Conservation (phyloP, 1,284 basidiomycete species). For the Ganoderma multipileum region DNA sequence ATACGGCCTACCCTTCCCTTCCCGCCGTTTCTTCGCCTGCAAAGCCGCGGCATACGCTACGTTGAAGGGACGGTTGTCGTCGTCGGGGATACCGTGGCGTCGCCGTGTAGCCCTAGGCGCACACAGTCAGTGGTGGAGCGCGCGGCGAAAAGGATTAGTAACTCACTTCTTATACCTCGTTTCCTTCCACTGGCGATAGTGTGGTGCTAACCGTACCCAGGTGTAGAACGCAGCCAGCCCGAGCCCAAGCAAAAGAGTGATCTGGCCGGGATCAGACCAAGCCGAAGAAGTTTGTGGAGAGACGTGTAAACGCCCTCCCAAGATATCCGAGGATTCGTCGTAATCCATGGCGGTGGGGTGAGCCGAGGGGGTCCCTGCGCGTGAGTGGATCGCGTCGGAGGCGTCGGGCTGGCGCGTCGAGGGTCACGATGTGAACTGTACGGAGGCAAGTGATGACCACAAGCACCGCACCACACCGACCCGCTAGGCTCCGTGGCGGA, state of each 20-base stretch:
- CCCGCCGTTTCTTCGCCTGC: slow-evolving; percentile 52
- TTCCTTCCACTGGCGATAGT: slow-evolving; percentile 57
- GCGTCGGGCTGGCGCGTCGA: slow-evolving; percentile 48
- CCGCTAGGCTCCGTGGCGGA: slow-evolving; percentile 33
- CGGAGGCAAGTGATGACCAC: slow-evolving; percentile 18
- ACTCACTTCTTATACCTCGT: slow-evolving; percentile 65
- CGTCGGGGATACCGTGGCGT: slow-evolving; percentile 81
- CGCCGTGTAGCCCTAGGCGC: slow-evolving; percentile 61
- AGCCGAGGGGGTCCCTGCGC: slow-evolving; percentile 7
- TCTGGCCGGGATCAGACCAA: slow-evolving; percentile 42
- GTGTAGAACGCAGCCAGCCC: slow-evolving; percentile 22
- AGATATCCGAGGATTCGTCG: slow-evolving; percentile 64
- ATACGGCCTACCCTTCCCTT: slow-evolving; percentile 12
- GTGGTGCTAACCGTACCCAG: slow-evolving; percentile 36
- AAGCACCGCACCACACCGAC: slow-evolving; percentile 20
- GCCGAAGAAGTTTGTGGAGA: slow-evolving; percentile 41
- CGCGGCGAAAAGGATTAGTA: not conserved
- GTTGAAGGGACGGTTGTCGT: slow-evolving; percentile 80
- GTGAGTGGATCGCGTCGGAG: slow-evolving; percentile 21
- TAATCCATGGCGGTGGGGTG: slow-evolving; percentile 21
- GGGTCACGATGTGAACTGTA: slow-evolving; percentile 30
- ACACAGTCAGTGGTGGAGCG: slow-evolving; percentile 13
- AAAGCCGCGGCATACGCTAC: slow-evolving; percentile 80
- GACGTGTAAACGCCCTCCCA: slow-evolving; percentile 60
- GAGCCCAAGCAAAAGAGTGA: slow-evolving; percentile 29